Percentiles rank a stretch among this genome's conserved stretches.
phyloP scores from a whole-genome alignment of 306 rosid genomes.

The Senna tora region DNA sequence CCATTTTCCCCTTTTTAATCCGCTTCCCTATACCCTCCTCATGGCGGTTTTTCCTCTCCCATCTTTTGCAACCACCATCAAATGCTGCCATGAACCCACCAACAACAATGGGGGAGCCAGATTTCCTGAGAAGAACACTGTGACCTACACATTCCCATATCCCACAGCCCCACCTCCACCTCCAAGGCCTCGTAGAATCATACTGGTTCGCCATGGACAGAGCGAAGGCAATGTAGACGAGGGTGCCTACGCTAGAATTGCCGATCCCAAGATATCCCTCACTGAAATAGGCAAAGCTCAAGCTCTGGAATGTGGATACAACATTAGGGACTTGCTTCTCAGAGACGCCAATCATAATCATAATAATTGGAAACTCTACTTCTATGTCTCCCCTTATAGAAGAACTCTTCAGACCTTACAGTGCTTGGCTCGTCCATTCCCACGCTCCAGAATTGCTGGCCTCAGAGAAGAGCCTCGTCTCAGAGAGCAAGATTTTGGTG shows the following conservation, averaged over 20 bases:
- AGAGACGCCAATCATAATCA: constrained; percentile 42
- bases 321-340: constrained; percentile 57
- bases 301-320: constrained; percentile 64
- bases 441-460: constrained; percentile 70
- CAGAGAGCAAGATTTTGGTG: constrained; percentile 90
- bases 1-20: too few relatives aligned
- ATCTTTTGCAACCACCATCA: constrained; percentile 26
- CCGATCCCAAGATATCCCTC: constrained; percentile 75
- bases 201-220: constrained; percentile 86
- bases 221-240: constrained; percentile 87
- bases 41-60: constrained; percentile 36
- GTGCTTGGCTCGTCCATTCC: constrained; percentile 64
- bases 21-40: too few relatives aligned
- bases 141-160: neutral
- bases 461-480: constrained; percentile 89
- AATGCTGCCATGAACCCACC: constrained; percentile 41
- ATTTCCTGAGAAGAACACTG: constrained; percentile 51
- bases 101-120: constrained; percentile 41
- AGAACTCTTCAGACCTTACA: constrained; percentile 67
- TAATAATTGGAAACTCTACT: constrained; percentile 67
- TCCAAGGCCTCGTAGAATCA: constrained; percentile 82
- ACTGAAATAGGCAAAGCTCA: constrained; percentile 60
- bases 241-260: constrained; percentile 59
- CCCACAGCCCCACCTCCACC: constrained; percentile 50
- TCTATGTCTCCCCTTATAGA: constrained; percentile 81